These are phyloP conservation scores for Gnaphalium uliginosum DNA, from an alignment of 129 eudicot genomes.

Conservation along the genomic window DNA sequence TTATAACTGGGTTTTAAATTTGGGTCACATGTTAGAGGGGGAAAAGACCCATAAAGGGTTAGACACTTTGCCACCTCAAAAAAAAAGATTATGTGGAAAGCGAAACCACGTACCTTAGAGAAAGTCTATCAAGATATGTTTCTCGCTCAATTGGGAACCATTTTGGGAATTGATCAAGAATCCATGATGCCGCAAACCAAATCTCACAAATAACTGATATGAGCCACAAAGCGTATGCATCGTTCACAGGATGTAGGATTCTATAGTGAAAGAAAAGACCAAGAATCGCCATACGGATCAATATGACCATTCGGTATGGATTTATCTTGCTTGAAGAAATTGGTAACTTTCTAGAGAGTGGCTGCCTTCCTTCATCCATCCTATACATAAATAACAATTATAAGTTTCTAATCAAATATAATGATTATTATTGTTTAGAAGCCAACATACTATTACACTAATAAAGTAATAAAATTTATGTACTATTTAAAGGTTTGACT, in stretches of 20 bases:
- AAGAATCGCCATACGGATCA: constrained; percentile 68
- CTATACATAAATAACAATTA: constrained; percentile 34
- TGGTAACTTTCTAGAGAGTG: constrained; percentile 88
- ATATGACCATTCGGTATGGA: constrained; percentile 81
- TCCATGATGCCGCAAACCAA: constrained; percentile 98
- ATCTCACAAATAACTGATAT: constrained; percentile 87
- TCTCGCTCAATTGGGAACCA: constrained; percentile 86
- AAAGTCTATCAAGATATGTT: constrained; percentile 86
- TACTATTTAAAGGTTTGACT: not conserved
- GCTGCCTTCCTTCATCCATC: constrained; percentile 98
- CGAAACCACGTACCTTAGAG: constrained; percentile 58
- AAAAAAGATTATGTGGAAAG: not conserved
- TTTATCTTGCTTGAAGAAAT: constrained; percentile 93
- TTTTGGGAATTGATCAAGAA: constrained; percentile 89
- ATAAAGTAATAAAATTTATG: too few species aligned
- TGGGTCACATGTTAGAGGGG: not conserved
- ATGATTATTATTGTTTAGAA: too few species aligned
- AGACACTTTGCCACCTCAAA: not conserved
- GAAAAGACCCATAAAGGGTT: not conserved
- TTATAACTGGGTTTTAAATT: not conserved
- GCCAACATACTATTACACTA: not conserved
- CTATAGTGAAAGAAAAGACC: constrained; percentile 87
- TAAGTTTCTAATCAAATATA: not conserved
- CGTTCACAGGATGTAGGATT: constrained; percentile 74
- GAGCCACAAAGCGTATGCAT: constrained; percentile 89